Conservation (phyloP, 495 filamentous ascomycete species). For the Aspergillus asperescens region DNA sequence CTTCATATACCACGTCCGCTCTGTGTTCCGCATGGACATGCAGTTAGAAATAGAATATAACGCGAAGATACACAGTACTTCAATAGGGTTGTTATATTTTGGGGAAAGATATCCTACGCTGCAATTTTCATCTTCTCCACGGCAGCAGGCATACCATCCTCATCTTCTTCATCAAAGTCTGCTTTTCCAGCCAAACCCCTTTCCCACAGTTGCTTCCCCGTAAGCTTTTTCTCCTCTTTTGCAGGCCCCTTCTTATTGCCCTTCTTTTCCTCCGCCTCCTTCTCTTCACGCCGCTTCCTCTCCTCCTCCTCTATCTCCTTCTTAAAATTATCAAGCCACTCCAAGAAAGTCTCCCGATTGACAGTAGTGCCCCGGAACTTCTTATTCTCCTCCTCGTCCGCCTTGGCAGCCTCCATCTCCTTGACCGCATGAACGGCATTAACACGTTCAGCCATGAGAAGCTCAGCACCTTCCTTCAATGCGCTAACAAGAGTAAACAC, state of each 20-base stretch:
- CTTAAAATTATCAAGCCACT: conserved; percentile 75
- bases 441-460: conserved; percentile 65
- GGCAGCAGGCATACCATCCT: conserved; percentile 49
- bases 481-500: conserved; percentile 83
- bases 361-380: conserved; percentile 94
- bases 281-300: conserved; percentile 58
- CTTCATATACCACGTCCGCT: no score
- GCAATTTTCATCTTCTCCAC: conserved; percentile 66
- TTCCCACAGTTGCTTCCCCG: conserved; percentile 82
- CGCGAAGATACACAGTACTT: no score
- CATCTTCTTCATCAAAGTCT: conserved; percentile 65
- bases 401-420: conserved; percentile 61
- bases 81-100: conserved; percentile 4
- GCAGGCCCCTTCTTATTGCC: conserved; percentile 50
- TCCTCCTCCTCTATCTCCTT: conserved; percentile 71
- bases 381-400: conserved; percentile 87
- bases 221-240: conserved; percentile 60
- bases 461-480: conserved; percentile 83
- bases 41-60: no score
- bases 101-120: conserved; percentile 29
- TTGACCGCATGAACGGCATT: conserved; percentile 53
- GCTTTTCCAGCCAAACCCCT: conserved; percentile 67
- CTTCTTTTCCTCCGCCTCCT: conserved; percentile 71
- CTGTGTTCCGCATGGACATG: no score
- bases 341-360: conserved; percentile 73